phyloP scores from a whole-genome alignment of 768 basidiomycete species.

The Ramaria rubella region DNA sequence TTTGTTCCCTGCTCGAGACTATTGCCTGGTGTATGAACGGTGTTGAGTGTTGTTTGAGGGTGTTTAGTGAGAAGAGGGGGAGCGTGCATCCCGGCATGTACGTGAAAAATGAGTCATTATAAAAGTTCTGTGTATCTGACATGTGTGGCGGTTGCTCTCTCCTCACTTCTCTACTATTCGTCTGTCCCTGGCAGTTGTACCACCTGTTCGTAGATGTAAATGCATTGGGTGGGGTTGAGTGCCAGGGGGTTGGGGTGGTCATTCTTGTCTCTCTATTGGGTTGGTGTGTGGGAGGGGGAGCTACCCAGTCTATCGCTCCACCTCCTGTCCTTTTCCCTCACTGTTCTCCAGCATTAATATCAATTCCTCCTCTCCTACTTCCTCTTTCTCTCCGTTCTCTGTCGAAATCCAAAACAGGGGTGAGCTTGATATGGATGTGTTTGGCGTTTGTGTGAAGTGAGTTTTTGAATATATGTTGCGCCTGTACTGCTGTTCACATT shows the following conservation, averaged over 20 bases:
- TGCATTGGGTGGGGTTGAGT: not conserved
- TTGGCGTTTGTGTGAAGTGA: not conserved
- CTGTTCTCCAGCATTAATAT: not conserved
- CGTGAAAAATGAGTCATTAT: not conserved
- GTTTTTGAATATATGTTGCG: not conserved
- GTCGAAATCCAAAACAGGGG: not conserved
- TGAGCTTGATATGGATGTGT: no score
- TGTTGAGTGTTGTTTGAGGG: not conserved
- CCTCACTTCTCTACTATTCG: not conserved
- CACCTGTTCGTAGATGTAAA: not conserved
- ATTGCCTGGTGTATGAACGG: not conserved
- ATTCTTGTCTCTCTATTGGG: no score
- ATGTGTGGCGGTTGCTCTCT: not conserved
- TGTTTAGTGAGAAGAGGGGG: not conserved
- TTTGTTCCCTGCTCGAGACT: not conserved
- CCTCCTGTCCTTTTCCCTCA: not conserved
- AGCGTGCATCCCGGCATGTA: not conserved
- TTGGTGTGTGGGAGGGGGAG: not conserved
- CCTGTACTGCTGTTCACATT: not conserved
- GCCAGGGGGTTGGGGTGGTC: no score
- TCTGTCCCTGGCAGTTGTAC: not conserved
- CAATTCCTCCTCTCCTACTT: not conserved
- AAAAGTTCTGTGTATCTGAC: not conserved
- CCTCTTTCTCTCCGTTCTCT: not conserved
- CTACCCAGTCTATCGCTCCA: not conserved